Percentiles rank a stretch among this genome's conserved stretches.
These are phyloP conservation scores for Penicillium egyptiacum DNA, from an alignment of 495 filamentous ascomycete genomes.

Conservation along the genomic window DNA sequence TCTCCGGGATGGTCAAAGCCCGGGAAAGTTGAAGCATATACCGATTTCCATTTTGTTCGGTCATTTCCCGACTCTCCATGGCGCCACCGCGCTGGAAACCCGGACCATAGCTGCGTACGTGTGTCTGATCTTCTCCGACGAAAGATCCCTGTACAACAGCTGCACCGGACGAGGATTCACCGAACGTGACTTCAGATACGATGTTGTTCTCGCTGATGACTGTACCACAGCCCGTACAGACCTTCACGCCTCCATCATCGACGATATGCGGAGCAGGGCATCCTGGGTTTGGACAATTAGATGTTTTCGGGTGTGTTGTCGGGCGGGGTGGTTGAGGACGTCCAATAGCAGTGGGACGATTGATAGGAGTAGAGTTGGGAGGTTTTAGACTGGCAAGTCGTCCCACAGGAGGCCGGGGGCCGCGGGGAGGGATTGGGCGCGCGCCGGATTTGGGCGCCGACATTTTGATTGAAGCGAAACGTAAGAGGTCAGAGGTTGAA, in stretches of 20 bases:
- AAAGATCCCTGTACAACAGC: constrained; percentile 89
- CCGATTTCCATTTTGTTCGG: constrained; percentile 61
- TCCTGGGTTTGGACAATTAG: constrained; percentile 48
- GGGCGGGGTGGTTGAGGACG: constrained; percentile 37
- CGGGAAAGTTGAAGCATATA: constrained; percentile 52
- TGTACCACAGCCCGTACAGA: constrained; percentile 81
- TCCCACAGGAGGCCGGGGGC: constrained; percentile 39
- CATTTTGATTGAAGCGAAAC: constrained; percentile 23
- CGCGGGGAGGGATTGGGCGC: constrained; percentile 37
- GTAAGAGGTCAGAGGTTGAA: background rate
- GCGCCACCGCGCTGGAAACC: constrained; percentile 56
- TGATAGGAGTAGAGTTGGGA: constrained; percentile 38
- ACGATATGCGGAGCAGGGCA: constrained; percentile 51
- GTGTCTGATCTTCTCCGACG: constrained; percentile 76
- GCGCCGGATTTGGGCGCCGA: constrained; percentile 33
- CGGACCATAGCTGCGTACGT: constrained; percentile 60
- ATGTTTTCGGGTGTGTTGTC: constrained; percentile 43
- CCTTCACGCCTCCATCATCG: constrained; percentile 55
- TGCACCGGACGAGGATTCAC: constrained; percentile 77
- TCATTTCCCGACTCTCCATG: constrained; percentile 67
- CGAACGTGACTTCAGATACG: constrained; percentile 86
- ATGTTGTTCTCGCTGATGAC: constrained; percentile 81
- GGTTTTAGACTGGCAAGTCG: constrained; percentile 45
- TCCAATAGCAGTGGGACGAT: constrained; percentile 37
- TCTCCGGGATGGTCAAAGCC: constrained; percentile 56